Base-by-base conservation (phyloP, 768 basidiomycete genomes). In the Xerocomellus amylosporus region DNA sequence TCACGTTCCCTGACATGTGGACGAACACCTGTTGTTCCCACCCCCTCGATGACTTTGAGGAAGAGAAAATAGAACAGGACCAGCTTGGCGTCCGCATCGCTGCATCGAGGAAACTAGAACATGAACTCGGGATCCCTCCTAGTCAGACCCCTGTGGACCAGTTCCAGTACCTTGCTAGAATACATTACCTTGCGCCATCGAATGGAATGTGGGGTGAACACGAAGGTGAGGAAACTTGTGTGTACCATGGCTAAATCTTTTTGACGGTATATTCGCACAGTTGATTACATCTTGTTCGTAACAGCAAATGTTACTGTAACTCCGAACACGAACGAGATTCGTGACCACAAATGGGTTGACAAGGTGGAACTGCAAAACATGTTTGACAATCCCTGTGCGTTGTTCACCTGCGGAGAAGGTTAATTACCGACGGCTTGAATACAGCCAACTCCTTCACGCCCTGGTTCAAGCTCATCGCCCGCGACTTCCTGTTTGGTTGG, bases 1-100 rank as follows among this genome's bases (percentile, higher is more conserved):
- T 99, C 68, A 99, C 97, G 8, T 99, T 99, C 76, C 97, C 97
- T 6, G 82, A 91, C 64, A 94, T 98, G 94, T 99, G 97, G 97
- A 99, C 97, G 31, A 99, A 99, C 73, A 98, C 97, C 8, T 99
- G 97, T 71, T 99, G 96, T 75, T 94, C 92, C 22, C 96, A 99
- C 68, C 96, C 96, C 17, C 78, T 99, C 46, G 86, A 91, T 62
- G 97, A 98, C 73, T 91, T 93, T 60, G 88, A 87, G 57, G 81
- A 83, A 60, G 88, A 93, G 74, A 92, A 87, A 74, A 70, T 84
- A 8, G 89, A 90, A 72, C 63, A 75, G 60, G 81, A 84, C 34
- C 90, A 97, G 69, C 76, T 82, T 64, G 95, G 95, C 50, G 95
- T 97, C 30, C 80, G 86, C 46, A 73, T 85, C 34, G 97, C 97